phyloP scores from a whole-genome alignment of 148 eudicot genomes.

The Bassia scoparia region DNA sequence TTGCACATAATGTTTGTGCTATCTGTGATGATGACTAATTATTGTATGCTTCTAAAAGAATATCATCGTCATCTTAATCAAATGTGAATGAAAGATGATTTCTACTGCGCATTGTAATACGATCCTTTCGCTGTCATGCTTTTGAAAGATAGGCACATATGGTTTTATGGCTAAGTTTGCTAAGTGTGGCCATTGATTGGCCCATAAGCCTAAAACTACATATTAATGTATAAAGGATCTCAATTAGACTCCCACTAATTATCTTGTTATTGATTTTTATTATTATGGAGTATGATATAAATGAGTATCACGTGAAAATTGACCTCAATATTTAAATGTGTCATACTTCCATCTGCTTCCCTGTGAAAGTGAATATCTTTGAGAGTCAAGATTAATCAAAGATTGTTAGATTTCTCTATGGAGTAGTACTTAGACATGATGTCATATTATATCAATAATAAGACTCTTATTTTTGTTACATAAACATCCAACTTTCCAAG shows the following conservation, averaged over 20 bases:
- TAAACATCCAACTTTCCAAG: neutral
- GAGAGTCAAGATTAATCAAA: neutral
- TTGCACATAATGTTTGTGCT: neutral
- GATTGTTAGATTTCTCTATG: neutral
- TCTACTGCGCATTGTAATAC: no score
- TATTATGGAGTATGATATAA: no score
- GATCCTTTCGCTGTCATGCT: neutral
- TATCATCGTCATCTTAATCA: no score
- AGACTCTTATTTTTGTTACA: neutral
- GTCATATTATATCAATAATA: neutral
- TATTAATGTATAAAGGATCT: no score
- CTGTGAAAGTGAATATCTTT: no score
- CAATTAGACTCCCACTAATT: no score
- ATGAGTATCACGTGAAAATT: no score
- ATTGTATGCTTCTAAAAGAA: neutral
- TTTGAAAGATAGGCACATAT: neutral
- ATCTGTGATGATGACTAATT: neutral
- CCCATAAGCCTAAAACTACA: neutral
- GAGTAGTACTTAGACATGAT: neutral
- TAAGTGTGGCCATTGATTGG: neutral
- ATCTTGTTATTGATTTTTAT: no score
- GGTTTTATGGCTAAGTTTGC: neutral
- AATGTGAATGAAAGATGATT: no score
- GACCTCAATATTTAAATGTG: no score
- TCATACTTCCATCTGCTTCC: no score